Evolutionary conservation across 768 basidiomycete species (phyloP).

Genomic region (Fomitopsis pulvina): DNA sequence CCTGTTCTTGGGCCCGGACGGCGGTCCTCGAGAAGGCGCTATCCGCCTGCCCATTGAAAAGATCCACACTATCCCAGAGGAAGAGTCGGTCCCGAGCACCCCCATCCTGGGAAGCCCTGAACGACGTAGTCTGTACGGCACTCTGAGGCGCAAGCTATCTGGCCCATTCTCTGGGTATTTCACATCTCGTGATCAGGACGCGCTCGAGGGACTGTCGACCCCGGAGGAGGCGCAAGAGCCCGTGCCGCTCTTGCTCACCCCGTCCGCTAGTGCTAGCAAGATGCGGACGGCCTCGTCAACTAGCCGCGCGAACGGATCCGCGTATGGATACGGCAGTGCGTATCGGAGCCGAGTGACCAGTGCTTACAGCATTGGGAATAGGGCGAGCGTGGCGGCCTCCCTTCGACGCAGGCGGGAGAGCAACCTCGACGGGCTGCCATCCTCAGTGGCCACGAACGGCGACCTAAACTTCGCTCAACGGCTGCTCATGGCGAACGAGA

Average conservation of each 20-base stretch:
- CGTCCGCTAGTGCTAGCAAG: constrained; percentile 22
- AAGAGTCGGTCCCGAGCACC: constrained; percentile 42
- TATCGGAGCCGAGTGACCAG: constrained; percentile 52
- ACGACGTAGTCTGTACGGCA: constrained; percentile 23
- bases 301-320: constrained; percentile 65
- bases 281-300: constrained; percentile 42
- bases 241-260: constrained; percentile 40
- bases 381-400: constrained; percentile 34
- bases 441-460: constrained; percentile 34
- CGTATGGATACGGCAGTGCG: constrained; percentile 65
- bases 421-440: constrained; percentile 34
- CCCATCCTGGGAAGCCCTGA: constrained; percentile 35
- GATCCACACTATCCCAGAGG: constrained; percentile 57
- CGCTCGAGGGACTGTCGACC: constrained; percentile 23
- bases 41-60: constrained; percentile 86
- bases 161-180: constrained; percentile 55
- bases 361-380: constrained; percentile 15
- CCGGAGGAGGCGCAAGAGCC: constrained; percentile 29
- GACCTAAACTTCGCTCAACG: constrained; percentile 87
- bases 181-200: constrained; percentile 41
- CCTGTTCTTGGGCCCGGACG: constrained; percentile 86
- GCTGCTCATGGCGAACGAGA: constrained; percentile 88
- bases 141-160: constrained; percentile 44
- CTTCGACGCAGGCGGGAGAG: constrained; percentile 46
- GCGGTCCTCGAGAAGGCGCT: constrained; percentile 79